Evolutionary conservation across 495 filamentous ascomycete genomes (phyloP).

Genomic region (Talaromyces thailandensis): DNA sequence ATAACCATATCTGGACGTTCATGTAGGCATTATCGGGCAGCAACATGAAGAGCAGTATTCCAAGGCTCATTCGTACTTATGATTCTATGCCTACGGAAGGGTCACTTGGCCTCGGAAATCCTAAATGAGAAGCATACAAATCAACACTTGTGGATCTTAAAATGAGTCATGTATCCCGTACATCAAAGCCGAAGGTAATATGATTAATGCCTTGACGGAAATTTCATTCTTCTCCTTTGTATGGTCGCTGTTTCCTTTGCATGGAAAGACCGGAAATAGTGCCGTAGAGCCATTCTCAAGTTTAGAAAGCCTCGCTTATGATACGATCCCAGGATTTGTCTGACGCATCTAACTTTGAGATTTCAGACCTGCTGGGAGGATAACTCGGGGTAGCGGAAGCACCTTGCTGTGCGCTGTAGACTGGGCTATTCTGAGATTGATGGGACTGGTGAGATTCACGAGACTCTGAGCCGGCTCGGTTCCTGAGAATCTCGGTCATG

Average conservation of each 20-base stretch:
- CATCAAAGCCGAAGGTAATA: not conserved
- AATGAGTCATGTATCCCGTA: not conserved
- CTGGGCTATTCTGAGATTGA: not conserved
- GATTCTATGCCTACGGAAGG: not conserved
- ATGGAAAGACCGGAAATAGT: not conserved
- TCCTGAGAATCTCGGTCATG: not conserved
- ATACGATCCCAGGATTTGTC: conserved; percentile 3
- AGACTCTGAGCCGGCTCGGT: not conserved
- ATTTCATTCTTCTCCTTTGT: not conserved
- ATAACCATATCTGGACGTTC: too few species aligned
- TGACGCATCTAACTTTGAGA: not conserved
- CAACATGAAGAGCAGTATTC: too few species aligned
- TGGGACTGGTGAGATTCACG: not conserved
- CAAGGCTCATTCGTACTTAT: too few species aligned
- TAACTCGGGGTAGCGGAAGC: not conserved
- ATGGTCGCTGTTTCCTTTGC: not conserved
- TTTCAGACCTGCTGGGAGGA: not conserved
- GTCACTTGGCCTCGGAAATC: not conserved
- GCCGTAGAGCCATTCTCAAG: not conserved
- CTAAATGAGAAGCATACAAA: not conserved
- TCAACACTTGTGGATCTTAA: not conserved
- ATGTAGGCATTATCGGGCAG: too few species aligned
- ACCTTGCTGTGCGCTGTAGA: not conserved
- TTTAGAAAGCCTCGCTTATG: conserved; percentile 1
- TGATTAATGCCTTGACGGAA: not conserved